Evolutionary conservation across 1,284 basidiomycete genomes (phyloP).

Genomic region (Marasmius sp.): DNA sequence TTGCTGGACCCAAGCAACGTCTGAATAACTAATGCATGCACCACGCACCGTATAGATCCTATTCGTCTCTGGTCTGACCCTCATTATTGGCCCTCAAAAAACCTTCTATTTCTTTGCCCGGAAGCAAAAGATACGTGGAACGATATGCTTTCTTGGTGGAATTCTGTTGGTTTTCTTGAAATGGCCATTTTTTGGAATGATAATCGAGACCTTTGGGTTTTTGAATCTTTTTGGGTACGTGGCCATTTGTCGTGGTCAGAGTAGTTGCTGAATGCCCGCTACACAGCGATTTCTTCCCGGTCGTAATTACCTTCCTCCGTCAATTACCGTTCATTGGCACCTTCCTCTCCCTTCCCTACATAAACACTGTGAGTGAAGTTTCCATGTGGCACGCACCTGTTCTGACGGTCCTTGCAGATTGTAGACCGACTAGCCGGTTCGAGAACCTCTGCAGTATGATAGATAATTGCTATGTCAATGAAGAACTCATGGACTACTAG

Average conservation of each 20-base stretch:
- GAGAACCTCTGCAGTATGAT: constrained; percentile 71
- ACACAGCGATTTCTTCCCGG: constrained; percentile 96
- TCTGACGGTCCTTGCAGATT: constrained; percentile 38
- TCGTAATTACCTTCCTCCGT: constrained; percentile 93
- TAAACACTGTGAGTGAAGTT: constrained; percentile 58
- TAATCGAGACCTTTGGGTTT: constrained; percentile 95
- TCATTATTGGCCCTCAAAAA: constrained; percentile 95
- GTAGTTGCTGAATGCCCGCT: neutral
- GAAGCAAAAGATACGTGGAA: constrained; percentile 95
- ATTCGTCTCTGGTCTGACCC: constrained; percentile 88
- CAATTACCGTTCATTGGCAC: constrained; percentile 94
- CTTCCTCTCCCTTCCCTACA: constrained; percentile 83
- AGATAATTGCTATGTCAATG: neutral
- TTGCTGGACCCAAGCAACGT: neutral
- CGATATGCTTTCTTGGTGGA: constrained; percentile 87
- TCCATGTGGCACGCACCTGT: constrained; percentile 11
- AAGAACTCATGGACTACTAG: neutral
- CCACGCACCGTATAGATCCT: constrained; percentile 62
- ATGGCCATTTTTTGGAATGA: constrained; percentile 91
- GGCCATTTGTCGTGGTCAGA: neutral
- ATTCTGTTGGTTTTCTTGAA: constrained; percentile 87
- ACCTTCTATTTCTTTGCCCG: constrained; percentile 99
- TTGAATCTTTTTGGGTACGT: constrained; percentile 96
- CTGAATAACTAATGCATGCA: neutral
- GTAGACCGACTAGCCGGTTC: constrained; percentile 77